phyloP scores from a whole-genome alignment of 2,329 filamentous ascomycete species.

The Colletotrichum sansevieriae region DNA sequence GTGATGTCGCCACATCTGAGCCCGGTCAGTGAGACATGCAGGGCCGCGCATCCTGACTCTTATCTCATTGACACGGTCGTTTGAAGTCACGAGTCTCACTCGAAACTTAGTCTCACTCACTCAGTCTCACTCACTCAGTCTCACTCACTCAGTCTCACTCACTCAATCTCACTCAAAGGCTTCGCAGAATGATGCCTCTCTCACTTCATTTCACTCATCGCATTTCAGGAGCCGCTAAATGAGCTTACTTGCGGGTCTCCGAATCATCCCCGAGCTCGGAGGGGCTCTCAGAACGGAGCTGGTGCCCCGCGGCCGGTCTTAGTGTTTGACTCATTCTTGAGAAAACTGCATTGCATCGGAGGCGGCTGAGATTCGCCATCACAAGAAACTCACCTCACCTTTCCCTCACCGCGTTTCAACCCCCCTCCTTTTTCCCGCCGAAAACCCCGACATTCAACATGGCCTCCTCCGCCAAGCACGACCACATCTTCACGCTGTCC shows the following conservation, averaged over 20 bases:
- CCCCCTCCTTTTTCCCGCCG: background rate
- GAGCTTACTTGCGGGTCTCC: slow-evolving; percentile 38
- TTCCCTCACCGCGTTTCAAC: slow-evolving; percentile 6
- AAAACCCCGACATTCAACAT: slow-evolving; percentile 33
- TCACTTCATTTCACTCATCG: background rate
- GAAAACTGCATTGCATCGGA: slow-evolving; percentile 12
- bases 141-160: no score
- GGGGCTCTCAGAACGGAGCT: slow-evolving; percentile 22
- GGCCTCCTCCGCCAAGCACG: slow-evolving; percentile 34
- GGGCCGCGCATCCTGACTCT: background rate
- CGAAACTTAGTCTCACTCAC: no score
- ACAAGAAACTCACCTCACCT: slow-evolving; percentile 6
- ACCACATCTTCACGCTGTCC: slow-evolving; percentile 81
- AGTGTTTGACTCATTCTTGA: slow-evolving; percentile 39
- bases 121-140: no score
- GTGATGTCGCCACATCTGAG: slow-evolving; percentile 21
- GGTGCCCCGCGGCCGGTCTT: slow-evolving; percentile 37
- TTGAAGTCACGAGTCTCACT: background rate
- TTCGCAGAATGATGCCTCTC: no score
- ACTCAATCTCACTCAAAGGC: no score
- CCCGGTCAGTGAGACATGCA: slow-evolving; percentile 7
- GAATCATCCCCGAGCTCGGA: slow-evolving; percentile 39
- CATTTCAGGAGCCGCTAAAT: slow-evolving; percentile 3
- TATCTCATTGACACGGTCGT: background rate
- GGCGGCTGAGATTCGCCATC: background rate